Evolutionary conservation across 2,329 filamentous ascomycete genomes (phyloP).

Genomic region (Diaporthe citri): DNA sequence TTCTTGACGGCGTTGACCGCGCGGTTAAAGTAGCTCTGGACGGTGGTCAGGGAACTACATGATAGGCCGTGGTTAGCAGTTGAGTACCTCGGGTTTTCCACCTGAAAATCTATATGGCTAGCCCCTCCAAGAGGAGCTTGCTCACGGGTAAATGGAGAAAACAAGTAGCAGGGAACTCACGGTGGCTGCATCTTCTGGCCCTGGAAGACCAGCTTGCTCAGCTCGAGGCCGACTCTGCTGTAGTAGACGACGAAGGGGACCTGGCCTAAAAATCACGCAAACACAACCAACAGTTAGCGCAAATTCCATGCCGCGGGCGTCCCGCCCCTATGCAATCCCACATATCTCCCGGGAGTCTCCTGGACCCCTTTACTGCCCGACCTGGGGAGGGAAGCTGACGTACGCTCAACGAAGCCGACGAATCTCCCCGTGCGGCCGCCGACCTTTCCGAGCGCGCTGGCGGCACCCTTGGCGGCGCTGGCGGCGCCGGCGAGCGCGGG

Average conservation of each 20-base stretch:
- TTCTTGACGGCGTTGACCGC: slow-evolving; percentile 78
- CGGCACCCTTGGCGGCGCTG: slow-evolving; percentile 76
- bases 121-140: not conserved
- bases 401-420: slow-evolving; percentile 88
- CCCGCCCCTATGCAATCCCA: not conserved
- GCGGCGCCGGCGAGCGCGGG: slow-evolving; percentile 81
- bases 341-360: not conserved
- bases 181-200: slow-evolving; percentile 94
- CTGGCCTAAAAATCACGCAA: slow-evolving; percentile 69
- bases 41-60: slow-evolving; percentile 78
- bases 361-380: not conserved
- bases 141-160: too few relatives aligned
- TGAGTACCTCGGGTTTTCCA: not conserved
- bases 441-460: slow-evolving; percentile 77
- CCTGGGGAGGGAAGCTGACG: slow-evolving; percentile 53
- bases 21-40: slow-evolving; percentile 89
- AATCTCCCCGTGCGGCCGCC: slow-evolving; percentile 86
- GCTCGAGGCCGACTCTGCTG: slow-evolving; percentile 87
- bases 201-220: slow-evolving; percentile 87
- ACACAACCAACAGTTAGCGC: slow-evolving; percentile 14
- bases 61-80: not conserved
- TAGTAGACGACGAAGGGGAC: slow-evolving; percentile 93
- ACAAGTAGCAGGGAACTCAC: slow-evolving; percentile 70
- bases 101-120: not conserved
- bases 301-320: not conserved